Evolutionary conservation across 202 grass and related monocot genomes (phyloP).

Genomic region (Panicum virgatum): DNA sequence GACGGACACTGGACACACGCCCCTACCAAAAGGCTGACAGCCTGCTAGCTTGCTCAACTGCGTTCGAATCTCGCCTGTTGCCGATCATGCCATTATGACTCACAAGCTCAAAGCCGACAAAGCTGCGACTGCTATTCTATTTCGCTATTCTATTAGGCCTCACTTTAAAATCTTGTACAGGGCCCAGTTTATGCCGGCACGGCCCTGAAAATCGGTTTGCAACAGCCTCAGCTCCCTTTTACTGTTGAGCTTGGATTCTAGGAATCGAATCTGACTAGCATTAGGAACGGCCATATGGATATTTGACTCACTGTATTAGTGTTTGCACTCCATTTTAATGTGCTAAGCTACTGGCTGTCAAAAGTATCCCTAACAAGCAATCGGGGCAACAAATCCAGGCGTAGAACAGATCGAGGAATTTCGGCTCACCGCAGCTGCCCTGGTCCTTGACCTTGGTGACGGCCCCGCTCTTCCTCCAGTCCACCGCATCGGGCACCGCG

Average conservation of each 20-base stretch:
- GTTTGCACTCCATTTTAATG: background rate
- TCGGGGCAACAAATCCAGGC: background rate
- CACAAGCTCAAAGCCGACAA: no score
- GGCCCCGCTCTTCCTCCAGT: slow-evolving; percentile 84
- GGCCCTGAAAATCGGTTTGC: no score
- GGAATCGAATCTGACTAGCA: background rate
- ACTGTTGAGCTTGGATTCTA: background rate
- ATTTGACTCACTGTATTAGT: background rate
- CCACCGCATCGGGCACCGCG: slow-evolving; percentile 57
- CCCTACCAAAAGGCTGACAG: no score
- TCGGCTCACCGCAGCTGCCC: slow-evolving; percentile 77
- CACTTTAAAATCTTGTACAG: no score
- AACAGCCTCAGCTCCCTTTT: background rate
- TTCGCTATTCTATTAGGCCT: no score
- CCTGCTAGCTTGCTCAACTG: no score
- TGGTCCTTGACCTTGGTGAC: slow-evolving; percentile 91
- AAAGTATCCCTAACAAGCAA: background rate
- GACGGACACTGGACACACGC: no score
- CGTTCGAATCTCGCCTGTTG: no score
- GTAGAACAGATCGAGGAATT: background rate
- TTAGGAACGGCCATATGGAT: background rate
- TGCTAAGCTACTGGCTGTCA: background rate
- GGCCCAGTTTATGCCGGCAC: no score
- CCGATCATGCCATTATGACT: no score
- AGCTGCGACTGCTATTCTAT: no score